These are phyloP conservation scores for Hypomontagnella monticulosa DNA, from an alignment of 495 filamentous ascomycete genomes.

Conservation along the genomic window DNA sequence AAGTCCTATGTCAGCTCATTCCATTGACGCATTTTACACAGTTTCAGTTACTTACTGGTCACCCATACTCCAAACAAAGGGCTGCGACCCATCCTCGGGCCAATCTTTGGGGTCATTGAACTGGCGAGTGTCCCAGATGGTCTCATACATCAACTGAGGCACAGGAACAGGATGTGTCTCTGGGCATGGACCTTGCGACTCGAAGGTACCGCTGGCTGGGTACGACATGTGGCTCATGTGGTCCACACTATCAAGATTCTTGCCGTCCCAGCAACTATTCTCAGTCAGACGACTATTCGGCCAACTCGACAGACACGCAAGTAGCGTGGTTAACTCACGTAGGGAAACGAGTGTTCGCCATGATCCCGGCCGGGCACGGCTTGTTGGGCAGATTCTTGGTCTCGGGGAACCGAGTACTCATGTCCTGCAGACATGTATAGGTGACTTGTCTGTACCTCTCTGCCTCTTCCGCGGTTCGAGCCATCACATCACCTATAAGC, in stretches of 20 bases:
- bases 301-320: not conserved
- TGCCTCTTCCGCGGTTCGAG: conserved; percentile 38
- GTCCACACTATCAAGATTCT: conserved; percentile 46
- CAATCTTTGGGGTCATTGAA: conserved; percentile 50
- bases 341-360: conserved; percentile 51
- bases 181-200: conserved; percentile 45
- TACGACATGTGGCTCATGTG: conserved; percentile 50
- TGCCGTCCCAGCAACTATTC: conserved; percentile 48
- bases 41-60: conserved; percentile 36
- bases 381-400: conserved; percentile 42
- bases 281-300: conserved; percentile 8
- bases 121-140: conserved; percentile 43
- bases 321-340: conserved; percentile 32
- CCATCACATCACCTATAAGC: conserved; percentile 42
- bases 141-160: conserved; percentile 48
- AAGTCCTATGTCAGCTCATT: not conserved
- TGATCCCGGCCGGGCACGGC: conserved; percentile 48
- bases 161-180: conserved; percentile 44
- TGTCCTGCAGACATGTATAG: conserved; percentile 44
- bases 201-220: conserved; percentile 45
- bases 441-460: conserved; percentile 43
- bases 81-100: conserved; percentile 54
- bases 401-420: conserved; percentile 38
- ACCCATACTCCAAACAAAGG: conserved; percentile 54
- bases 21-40: not conserved